Evolutionary conservation across 1,284 basidiomycete species (phyloP).

Genomic region (Apiotrichum porosum): DNA sequence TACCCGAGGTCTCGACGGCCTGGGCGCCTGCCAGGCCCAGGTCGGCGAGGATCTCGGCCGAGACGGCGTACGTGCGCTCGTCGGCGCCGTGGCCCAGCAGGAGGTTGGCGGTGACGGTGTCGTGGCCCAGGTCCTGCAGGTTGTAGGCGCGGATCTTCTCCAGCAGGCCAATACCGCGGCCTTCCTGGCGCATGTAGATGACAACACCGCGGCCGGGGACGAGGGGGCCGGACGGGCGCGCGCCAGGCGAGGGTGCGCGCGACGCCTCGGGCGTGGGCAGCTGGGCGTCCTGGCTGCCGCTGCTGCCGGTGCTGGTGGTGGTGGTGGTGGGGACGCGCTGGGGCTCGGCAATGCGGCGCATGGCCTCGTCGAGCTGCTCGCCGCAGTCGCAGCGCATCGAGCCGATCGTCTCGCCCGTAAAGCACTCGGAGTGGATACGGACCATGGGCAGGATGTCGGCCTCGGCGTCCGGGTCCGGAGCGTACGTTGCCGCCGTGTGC

Average conservation of each 20-base stretch:
- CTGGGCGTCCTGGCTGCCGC: slow-evolving; percentile 7
- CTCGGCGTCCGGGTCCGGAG: slow-evolving; percentile 5
- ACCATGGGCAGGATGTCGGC: slow-evolving; percentile 65
- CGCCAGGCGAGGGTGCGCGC: slow-evolving; percentile 26
- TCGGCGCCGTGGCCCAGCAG: slow-evolving; percentile 93
- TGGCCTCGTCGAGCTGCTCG: slow-evolving; percentile 94
- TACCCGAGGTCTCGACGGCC: slow-evolving; percentile 56
- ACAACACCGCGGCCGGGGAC: slow-evolving; percentile 83
- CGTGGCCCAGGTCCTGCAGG: slow-evolving; percentile 94
- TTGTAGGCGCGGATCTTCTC: slow-evolving; percentile 98
- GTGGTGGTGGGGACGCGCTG: slow-evolving; percentile 48
- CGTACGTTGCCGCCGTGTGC: slow-evolving; percentile 6
- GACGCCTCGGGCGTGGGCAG: slow-evolving; percentile 40
- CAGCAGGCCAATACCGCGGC: slow-evolving; percentile 92
- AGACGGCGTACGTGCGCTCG: slow-evolving; percentile 87
- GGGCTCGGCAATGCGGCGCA: slow-evolving; percentile 80
- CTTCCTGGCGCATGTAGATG: slow-evolving; percentile 95
- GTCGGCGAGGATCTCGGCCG: slow-evolving; percentile 83
- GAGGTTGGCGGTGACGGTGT: slow-evolving; percentile 95
- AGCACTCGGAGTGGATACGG: slow-evolving; percentile 96
- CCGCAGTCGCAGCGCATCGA: slow-evolving; percentile 99
- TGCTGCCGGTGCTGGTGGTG: too few relatives aligned
- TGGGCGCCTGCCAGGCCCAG: slow-evolving; percentile 64
- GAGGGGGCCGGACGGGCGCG: background rate
- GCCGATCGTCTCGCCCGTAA: slow-evolving; percentile 96